Conservation (phyloP, 495 filamentous ascomycete genomes). For the Neurospora terricola region DNA sequence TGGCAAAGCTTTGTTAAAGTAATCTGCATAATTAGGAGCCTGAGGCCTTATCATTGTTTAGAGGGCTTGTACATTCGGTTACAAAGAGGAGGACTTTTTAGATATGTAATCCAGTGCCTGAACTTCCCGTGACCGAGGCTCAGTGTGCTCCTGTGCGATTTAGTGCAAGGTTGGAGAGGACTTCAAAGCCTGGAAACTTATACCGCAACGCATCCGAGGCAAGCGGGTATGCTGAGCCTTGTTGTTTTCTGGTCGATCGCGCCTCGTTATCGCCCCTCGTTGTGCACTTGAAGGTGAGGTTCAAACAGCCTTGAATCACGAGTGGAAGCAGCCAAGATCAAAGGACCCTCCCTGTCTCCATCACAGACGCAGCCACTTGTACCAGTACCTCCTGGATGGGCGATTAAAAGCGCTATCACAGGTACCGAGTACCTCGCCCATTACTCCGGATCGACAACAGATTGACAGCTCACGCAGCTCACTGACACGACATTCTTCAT, state of each 20-base stretch:
- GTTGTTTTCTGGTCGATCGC: background rate
- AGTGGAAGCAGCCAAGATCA: background rate
- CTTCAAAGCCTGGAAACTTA: background rate
- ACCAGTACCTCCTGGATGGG: background rate
- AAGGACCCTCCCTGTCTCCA: background rate
- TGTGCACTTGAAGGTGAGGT: background rate
- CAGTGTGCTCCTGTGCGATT: background rate
- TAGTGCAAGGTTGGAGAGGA: background rate
- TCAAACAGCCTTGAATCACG: background rate
- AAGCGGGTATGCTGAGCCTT: background rate
- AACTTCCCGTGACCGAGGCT: background rate
- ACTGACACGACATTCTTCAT: background rate
- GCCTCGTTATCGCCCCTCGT: background rate
- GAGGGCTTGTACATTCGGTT: background rate
- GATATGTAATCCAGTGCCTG: background rate
- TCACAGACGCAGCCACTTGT: background rate
- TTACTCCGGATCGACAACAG: background rate
- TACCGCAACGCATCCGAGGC: background rate
- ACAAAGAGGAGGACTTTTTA: background rate
- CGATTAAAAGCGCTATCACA: background rate
- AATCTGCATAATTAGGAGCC: background rate
- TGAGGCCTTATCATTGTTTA: background rate
- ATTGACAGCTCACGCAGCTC: background rate
- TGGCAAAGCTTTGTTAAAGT: background rate
- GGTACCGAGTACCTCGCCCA: background rate